Conservation (phyloP, 495 filamentous ascomycete species). For the Hypoxylon intermedium region DNA sequence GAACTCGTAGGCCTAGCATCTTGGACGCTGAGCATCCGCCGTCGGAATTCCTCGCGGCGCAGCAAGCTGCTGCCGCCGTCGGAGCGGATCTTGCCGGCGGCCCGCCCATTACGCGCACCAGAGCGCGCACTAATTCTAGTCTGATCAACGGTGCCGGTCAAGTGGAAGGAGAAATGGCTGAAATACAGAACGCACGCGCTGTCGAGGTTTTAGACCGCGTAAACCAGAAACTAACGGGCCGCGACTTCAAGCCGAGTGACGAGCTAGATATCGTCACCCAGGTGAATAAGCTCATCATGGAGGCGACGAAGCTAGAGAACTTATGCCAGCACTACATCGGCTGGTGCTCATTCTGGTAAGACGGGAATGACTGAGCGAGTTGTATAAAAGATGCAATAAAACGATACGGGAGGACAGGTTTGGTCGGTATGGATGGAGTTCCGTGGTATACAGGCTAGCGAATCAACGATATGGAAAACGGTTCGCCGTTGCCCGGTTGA, state of each 20-base stretch:
- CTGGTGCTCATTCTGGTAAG: slow-evolving; percentile 91
- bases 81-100: slow-evolving; percentile 54
- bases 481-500: no score
- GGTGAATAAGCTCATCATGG: slow-evolving; percentile 90
- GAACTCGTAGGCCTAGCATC: slow-evolving; percentile 70
- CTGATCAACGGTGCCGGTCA: slow-evolving; percentile 46
- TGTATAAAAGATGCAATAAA: no score
- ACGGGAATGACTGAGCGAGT: not conserved
- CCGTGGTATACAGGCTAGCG: no score
- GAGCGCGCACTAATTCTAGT: slow-evolving; percentile 63
- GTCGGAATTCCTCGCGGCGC: slow-evolving; percentile 55
- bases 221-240: slow-evolving; percentile 88
- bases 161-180: slow-evolving; percentile 58
- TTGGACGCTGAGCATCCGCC: slow-evolving; percentile 67
- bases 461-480: no score
- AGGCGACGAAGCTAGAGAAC: slow-evolving; percentile 96
- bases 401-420: not conserved
- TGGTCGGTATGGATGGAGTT: not conserved
- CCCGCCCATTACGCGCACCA: slow-evolving; percentile 56
- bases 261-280: slow-evolving; percentile 87
- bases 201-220: slow-evolving; percentile 91
- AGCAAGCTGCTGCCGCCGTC: slow-evolving; percentile 45
- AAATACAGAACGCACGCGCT: slow-evolving; percentile 91
- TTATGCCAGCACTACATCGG: slow-evolving; percentile 99
- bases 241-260: slow-evolving; percentile 70